phyloP scores from a whole-genome alignment of 495 filamentous ascomycete genomes.

The Aspergillus cristatus region DNA sequence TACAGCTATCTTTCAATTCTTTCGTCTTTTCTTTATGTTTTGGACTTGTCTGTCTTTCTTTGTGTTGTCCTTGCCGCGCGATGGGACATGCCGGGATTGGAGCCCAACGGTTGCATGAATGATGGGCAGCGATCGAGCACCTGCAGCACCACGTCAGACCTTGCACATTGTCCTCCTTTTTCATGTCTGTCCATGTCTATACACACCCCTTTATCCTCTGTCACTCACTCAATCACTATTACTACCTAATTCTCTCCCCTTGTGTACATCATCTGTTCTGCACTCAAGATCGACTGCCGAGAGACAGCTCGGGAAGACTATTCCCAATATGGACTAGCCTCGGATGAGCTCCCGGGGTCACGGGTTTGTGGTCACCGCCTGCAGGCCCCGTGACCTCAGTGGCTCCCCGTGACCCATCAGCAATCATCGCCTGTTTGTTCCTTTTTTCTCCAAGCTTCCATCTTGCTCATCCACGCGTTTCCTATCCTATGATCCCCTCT shows the following conservation, averaged over 20 bases:
- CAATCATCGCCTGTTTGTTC: not conserved
- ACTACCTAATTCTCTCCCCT: too few species aligned
- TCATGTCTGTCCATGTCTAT: conserved; percentile 13
- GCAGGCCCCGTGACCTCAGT: not conserved
- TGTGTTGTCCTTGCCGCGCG: not conserved
- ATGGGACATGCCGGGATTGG: not conserved
- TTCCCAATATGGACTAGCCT: conserved; percentile 20
- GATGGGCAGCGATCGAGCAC: too few species aligned
- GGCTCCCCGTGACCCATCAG: too few species aligned
- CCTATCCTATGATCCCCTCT: conserved; percentile 23
- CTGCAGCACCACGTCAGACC: too few species aligned
- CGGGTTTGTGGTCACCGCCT: conserved; percentile 23
- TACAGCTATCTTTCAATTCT: not conserved
- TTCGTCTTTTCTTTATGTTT: not conserved
- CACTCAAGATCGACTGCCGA: conserved; percentile 21
- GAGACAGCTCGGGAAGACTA: conserved; percentile 33
- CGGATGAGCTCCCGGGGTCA: conserved; percentile 32
- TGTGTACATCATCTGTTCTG: too few species aligned
- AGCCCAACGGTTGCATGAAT: too few species aligned
- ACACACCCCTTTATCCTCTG: too few species aligned
- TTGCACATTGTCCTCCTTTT: too few species aligned
- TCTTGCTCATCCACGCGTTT: conserved; percentile 1
- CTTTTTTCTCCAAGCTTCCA: conserved; percentile 2
- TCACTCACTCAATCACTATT: too few species aligned
- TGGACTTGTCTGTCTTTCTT: not conserved